These are phyloP conservation scores for Eimeria tenella DNA, from an alignment of 169 alveolate genomes.

Conservation along the genomic window DNA sequence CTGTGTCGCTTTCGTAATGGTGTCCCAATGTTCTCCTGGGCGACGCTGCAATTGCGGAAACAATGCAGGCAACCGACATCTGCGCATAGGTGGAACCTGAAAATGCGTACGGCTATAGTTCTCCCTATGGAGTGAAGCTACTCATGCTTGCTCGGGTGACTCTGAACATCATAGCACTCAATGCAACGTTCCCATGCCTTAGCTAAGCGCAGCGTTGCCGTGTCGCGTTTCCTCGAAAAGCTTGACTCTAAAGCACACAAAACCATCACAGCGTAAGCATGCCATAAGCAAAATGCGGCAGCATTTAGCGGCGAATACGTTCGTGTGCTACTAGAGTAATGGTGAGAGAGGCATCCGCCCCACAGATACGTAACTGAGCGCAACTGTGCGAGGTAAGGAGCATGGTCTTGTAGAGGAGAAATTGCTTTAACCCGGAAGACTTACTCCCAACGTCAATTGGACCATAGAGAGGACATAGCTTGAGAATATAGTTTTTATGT, in stretches of 20 bases:
- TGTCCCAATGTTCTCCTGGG: conserved; percentile 69
- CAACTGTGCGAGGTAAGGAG: too few relatives aligned
- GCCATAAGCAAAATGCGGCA: too few relatives aligned
- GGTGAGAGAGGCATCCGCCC: too few relatives aligned
- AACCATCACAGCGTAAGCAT: neutral
- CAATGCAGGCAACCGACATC: neutral
- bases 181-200: conserved; percentile 25
- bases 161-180: neutral
- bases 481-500: conserved; percentile 26
- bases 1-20: conserved; percentile 20
- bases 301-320: too few relatives aligned
- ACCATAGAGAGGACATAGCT: conserved; percentile 29
- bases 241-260: conserved; percentile 49
- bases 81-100: too few relatives aligned
- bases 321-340: too few relatives aligned
- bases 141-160: neutral
- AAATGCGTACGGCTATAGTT: too few relatives aligned
- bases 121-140: too few relatives aligned
- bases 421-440: neutral
- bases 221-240: conserved; percentile 60
- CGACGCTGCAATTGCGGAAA: conserved; percentile 30
- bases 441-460: conserved; percentile 49
- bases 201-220: conserved; percentile 61
- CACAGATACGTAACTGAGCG: too few relatives aligned
- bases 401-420: too few relatives aligned